Conservation (phyloP, 2,329 filamentous ascomycete species). For the Colletotrichum acutatum region DNA sequence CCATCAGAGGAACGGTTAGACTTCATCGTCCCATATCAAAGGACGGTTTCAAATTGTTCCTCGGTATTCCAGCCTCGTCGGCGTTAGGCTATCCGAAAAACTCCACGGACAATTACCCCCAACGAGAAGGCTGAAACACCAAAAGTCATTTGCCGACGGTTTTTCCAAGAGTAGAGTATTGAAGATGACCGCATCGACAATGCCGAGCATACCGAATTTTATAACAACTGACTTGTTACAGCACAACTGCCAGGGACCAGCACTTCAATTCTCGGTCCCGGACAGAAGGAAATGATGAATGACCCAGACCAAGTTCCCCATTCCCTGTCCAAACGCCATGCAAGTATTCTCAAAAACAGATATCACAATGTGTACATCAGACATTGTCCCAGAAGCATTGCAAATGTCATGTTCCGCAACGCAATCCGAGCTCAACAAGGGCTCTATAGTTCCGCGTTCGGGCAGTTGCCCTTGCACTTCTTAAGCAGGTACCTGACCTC, state of each 20-base stretch:
- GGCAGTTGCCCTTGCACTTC: constrained; percentile 38
- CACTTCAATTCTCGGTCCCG: background rate
- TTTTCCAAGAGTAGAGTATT: background rate
- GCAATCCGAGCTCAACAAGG: background rate
- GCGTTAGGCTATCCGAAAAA: background rate
- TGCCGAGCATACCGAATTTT: background rate
- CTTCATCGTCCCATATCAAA: background rate
- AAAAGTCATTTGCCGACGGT: background rate
- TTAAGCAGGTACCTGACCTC: constrained; percentile 55
- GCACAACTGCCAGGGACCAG: background rate
- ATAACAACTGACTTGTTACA: background rate
- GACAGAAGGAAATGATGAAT: background rate
- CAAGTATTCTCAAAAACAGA: background rate
- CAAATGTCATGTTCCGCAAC: background rate
- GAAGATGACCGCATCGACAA: background rate
- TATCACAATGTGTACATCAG: background rate
- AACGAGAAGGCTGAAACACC: constrained; percentile 1
- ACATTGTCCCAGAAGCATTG: background rate
- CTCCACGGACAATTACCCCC: background rate
- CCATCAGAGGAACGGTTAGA: background rate
- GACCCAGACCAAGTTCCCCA: background rate
- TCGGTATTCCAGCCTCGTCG: background rate
- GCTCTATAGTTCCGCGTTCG: constrained; percentile 27
- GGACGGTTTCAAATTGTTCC: background rate
- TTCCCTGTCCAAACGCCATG: background rate